Evolutionary conservation across 2,329 filamentous ascomycete species (phyloP).

Genomic region (Xylaria sp.): DNA sequence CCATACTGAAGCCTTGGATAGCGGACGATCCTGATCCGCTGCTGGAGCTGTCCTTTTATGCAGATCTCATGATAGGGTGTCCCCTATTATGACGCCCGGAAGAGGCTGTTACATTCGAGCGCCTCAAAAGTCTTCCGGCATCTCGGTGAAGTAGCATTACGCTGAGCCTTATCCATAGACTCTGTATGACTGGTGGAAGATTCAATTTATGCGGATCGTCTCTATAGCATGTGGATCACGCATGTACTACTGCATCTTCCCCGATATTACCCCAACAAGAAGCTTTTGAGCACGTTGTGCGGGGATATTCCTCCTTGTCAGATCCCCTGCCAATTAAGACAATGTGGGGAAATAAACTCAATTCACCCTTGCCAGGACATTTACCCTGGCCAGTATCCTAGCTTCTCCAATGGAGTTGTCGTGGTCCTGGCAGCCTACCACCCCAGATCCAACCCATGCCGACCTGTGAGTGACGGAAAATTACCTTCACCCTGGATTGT

Average conservation of each 20-base stretch:
- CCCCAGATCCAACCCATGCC: neutral
- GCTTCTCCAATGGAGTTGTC: conserved; percentile 20
- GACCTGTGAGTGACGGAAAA: conserved; percentile 31
- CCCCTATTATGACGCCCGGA: neutral
- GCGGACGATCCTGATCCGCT: neutral
- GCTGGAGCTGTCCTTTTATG: neutral
- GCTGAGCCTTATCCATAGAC: neutral
- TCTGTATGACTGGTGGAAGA: conserved; percentile 29
- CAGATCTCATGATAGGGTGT: neutral
- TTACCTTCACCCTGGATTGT: conserved; percentile 8
- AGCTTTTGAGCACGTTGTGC: neutral
- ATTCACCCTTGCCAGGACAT: neutral
- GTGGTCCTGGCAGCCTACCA: neutral
- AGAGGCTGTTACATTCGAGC: neutral
- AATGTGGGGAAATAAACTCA: conserved; percentile 11
- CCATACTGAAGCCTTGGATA: neutral
- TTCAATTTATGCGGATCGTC: conserved; percentile 1
- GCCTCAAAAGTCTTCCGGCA: neutral
- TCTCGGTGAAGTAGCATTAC: neutral
- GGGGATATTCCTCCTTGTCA: conserved; percentile 7
- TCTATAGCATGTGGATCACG: neutral
- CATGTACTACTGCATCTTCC: neutral
- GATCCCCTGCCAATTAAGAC: neutral
- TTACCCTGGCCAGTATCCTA: conserved; percentile 15
- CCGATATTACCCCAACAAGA: neutral